Base-by-base conservation (phyloP, 257 asterid species). In the Nicotiana undulata region DNA sequence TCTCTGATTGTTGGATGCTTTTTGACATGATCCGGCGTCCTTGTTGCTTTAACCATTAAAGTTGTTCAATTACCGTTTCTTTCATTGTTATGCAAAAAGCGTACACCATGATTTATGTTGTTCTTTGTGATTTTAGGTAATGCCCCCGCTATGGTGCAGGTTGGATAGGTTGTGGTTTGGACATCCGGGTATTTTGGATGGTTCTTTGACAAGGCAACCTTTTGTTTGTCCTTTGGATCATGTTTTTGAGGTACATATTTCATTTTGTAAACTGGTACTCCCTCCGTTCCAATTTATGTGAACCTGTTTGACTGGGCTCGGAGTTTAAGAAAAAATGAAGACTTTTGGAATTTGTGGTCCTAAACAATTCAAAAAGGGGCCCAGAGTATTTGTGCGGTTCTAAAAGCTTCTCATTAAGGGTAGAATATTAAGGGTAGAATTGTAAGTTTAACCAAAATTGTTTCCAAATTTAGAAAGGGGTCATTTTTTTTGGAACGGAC, bases 71-170 rank as follows among this genome's bases (percentile, higher is more conserved):
- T 68, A 20, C 31, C 55, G 11, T 66, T 32, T 34, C 76, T 34
- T 67, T 67, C 32, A 68, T 68, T 37, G 32, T 22, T 24, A 24
- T 3, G 22, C 24, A 2, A 13, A 24, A 46, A 24, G 53, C 2
- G 11, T 5, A 68, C 12, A 0, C 34, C 3, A 4, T 89, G 64
- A 63, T 44, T 75, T 86, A 72, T 90, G 85, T 87, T 84, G 79
- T 89, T 84, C 74, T 89, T 88, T 91, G 91, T 96, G 98, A 87
- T 88, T 91, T 86, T 91, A 96, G 99, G 99, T 96, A 77, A 92
- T 96, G 97, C 99, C 99, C 88, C 97, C 99, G 70, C 89, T 94
- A 80, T 96, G 99, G 99, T 96, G 99, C 98, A 94, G 99, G 95
- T 89, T 96, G 91, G 99, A 96, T 89, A 91, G 98, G 87, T 90